Conservation (phyloP, 2,329 filamentous ascomycete species). For the Pyricularia pennisetigena region DNA sequence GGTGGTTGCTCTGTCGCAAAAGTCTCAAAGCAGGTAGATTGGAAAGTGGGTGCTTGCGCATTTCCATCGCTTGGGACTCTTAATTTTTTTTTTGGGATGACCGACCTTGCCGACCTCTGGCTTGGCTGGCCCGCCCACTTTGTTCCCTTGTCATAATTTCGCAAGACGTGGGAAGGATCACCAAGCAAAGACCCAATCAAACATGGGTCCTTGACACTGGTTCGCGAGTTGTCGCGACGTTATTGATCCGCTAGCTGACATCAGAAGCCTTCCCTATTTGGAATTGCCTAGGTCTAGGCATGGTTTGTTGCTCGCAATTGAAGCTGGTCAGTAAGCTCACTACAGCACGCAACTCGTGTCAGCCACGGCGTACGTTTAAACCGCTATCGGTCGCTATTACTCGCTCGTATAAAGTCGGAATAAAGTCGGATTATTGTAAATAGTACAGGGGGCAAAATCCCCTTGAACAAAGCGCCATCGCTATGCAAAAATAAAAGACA, state of each 20-base stretch:
- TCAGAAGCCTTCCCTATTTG: neutral
- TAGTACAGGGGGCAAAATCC: neutral
- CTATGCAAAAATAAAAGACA: slow-evolving; percentile 6
- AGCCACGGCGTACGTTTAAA: neutral
- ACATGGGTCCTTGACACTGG: neutral
- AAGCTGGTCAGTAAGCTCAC: neutral
- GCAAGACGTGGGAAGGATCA: neutral
- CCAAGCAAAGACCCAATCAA: neutral
- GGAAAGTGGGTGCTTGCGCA: neutral
- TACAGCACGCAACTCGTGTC: neutral
- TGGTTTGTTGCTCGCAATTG: neutral
- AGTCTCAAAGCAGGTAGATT: neutral
- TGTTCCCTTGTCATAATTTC: neutral
- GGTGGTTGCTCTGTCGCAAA: neutral
- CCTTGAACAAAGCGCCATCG: slow-evolving; percentile 3
- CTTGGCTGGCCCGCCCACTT: neutral
- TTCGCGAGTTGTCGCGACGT: neutral
- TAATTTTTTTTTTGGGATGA: neutral
- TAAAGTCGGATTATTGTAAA: neutral
- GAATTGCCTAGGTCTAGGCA: neutral
- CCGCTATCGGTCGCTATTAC: neutral
- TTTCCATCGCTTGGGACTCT: neutral
- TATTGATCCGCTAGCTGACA: neutral
- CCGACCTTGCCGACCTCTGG: neutral
- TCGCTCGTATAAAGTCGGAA: neutral